Evolutionary conservation across 176 grass and related monocot species (phyloP), one percentile per base, ranked within the genome.

Genomic region (Paspalum vaginatum): DNA sequence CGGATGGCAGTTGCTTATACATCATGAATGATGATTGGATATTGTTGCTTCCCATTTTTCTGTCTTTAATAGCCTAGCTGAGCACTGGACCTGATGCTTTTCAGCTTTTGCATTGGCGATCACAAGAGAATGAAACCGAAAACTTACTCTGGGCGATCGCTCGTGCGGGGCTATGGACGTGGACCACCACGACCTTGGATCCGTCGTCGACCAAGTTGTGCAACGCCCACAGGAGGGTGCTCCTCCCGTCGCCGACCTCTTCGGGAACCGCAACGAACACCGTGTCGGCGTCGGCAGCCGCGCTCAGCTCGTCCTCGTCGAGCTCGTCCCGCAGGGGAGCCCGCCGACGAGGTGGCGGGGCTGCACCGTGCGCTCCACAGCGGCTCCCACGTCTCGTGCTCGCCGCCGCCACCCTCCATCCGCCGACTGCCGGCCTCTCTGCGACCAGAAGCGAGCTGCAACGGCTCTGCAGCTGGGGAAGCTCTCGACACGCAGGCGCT

Each of bases 251-350:
- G 79, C 80, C 81, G 79, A 83, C 37, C 10, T 92, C 82, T 21
- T 76, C 85, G 8, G 75, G 21, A 11, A 96, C 85, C 40, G 90
- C 93, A 8, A 96, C 90, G 58, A 90, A 88, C 32, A 96, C 82
- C 87, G 37, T 90, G 41, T 80, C 57, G 3, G n/a, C 82, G 4
- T 54, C 53, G 3, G 37, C 86, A 4, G 59, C 14, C 50, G 16
- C 16, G 9, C 42, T 60, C 52, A 5, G 15, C 75, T n/a, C n/a
- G n/a, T n/a, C n/a, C n/a, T 17, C 68, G 32, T 61, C 61, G 62
- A 13, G 74, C 47, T 70, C 79, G 9, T 39, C 77, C 9, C 18
- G 32, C 14, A 38, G 9, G 2, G 25, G 69, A 52, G 14, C 68
- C 24, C 68, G 49, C 26, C 26, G 70, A 38, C 47, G 70, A 55